These are phyloP conservation scores for Carex cristatella DNA, from an alignment of 176 grass and related monocot species.

Conservation along the genomic window DNA sequence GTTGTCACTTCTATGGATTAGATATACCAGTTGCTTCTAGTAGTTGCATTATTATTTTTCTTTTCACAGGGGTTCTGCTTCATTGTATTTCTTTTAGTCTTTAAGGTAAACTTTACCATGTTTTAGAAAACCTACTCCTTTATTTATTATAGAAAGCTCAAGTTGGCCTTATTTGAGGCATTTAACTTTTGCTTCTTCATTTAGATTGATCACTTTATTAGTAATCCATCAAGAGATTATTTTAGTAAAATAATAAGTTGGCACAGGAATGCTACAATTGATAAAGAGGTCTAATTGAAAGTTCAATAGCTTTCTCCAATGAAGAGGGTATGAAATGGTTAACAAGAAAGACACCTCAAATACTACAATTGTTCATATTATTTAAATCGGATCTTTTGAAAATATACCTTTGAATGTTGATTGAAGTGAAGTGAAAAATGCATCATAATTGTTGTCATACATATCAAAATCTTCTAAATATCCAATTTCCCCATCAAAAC, in stretches of 20 bases:
- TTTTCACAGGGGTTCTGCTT: neutral
- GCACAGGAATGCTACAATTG: neutral
- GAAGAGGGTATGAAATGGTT: neutral
- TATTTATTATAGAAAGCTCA: neutral
- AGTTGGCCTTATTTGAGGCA: neutral
- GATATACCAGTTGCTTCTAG: neutral
- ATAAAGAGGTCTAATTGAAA: neutral
- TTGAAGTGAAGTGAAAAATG: neutral
- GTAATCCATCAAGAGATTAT: neutral
- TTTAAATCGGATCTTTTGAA: neutral
- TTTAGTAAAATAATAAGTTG: neutral
- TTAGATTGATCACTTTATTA: neutral
- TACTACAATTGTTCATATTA: neutral
- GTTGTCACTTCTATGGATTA: neutral
- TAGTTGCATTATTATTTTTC: neutral
- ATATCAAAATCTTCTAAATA: too few species aligned
- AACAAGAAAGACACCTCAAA: neutral
- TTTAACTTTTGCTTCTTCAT: neutral
- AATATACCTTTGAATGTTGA: neutral
- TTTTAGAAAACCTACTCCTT: neutral
- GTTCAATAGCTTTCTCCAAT: neutral
- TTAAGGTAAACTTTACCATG: neutral
- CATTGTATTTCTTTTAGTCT: neutral
- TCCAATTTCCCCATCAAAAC: too few species aligned
- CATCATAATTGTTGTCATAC: neutral